Base-by-base conservation (phyloP, 2,329 filamentous ascomycete genomes). In the Orbilia javanica region DNA sequence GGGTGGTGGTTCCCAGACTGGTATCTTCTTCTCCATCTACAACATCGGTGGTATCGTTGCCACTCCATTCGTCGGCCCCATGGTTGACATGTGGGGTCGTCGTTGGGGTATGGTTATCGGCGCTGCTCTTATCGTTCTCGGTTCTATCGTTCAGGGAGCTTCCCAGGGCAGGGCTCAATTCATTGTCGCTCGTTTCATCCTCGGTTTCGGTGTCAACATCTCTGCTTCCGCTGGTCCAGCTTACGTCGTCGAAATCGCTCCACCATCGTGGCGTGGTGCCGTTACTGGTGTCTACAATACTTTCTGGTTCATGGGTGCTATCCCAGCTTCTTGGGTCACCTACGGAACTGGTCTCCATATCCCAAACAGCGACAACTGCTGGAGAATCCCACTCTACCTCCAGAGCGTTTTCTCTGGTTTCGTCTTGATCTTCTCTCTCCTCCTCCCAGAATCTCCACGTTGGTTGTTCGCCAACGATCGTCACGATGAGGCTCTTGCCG, bases 131-230 rank as follows among this genome's bases (percentile, higher is more conserved):
- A 84, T 87, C 72, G 83, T 88, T 60, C 65, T 87, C 53, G 86
- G 87, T 15, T 84, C 86, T 29, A 83, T 85, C 69, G 84, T 88
- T 62, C 86, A 87, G 75, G 85, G 82, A n/a, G 84, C 85, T 0
- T 83, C 84, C 71, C 81, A 81, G 66, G 81, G 57, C 69, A 82
- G 81, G 74, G 83, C 83, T 8, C 85, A 86, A 71, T 88, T 87
- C 80, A 86, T 87, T 82, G 86, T 86, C 50, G 88, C 88, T n/a
- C 86, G 88, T 29, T 90, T 90, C 83, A 83, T 90, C 20, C 86
- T 90, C 2, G 89, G 89, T 66, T 90, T 90, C 77, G 86, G 86
- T 65, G 86, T 87, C 27, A 84, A 85, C 48, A 85, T 87, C 78
- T 85, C 85, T 18, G 84, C 85, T 0, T 84, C 85, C 0, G 86